Conservation (phyloP, 805 yeast genomes). For the Wickerhamiella azyma region DNA sequence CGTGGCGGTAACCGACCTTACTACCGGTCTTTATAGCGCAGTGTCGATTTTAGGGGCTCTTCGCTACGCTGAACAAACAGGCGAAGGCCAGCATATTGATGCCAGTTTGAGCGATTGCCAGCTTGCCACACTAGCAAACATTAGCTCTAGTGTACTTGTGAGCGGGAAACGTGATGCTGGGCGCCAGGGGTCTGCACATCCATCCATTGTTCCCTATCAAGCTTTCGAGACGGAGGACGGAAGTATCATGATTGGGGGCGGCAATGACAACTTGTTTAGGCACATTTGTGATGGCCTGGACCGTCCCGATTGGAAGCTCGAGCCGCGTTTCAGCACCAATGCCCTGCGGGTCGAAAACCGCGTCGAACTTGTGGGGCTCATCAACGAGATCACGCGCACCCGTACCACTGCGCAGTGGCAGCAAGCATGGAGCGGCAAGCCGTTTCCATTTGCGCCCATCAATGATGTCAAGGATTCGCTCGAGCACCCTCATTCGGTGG, state of each 20-base stretch:
- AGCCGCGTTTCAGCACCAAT: constrained; percentile 25
- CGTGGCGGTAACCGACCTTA: constrained; percentile 32
- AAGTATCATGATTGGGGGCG: constrained; percentile 30
- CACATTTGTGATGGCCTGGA: constrained; percentile 25
- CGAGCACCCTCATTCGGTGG: constrained; percentile 26
- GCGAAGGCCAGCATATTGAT: constrained; percentile 29
- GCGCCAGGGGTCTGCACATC: constrained; percentile 31
- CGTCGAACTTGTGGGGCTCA: constrained; percentile 23
- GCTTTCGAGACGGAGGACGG: constrained; percentile 29
- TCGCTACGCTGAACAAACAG: constrained; percentile 23
- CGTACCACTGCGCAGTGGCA: constrained; percentile 29
- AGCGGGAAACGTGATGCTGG: constrained; percentile 30
- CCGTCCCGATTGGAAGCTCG: constrained; percentile 28
- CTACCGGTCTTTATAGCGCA: constrained; percentile 30
- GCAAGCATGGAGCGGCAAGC: constrained; percentile 21
- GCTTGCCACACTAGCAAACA: constrained; percentile 29
- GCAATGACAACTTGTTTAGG: constrained; percentile 29
- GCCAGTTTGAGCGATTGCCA: constrained; percentile 29
- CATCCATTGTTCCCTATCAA: constrained; percentile 31
- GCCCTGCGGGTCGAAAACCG: constrained; percentile 28
- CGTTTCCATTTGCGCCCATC: constrained; percentile 31
- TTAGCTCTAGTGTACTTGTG: constrained; percentile 28
- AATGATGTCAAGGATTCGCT: constrained; percentile 28
- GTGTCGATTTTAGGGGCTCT: constrained; percentile 29
- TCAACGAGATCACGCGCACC: constrained; percentile 20